Evolutionary conservation across 2,329 filamentous ascomycete genomes (phyloP), one percentile per base, ranked within the genome.

Genomic region (Colletotrichum trifolii): DNA sequence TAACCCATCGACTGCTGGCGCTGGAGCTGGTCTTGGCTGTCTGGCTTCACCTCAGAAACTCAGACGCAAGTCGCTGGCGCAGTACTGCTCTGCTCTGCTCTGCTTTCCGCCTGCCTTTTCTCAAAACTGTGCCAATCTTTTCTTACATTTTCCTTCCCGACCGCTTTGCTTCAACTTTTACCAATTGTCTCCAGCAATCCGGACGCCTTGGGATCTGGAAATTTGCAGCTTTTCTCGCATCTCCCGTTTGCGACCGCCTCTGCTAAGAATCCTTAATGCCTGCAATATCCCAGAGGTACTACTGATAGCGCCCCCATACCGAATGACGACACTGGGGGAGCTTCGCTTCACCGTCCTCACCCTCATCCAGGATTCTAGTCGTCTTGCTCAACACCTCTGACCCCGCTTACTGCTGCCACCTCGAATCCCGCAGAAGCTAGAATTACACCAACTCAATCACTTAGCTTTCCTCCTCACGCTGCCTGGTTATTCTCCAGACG

Each of bases 241-340:
- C 45, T 38, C 50, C 43, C 46, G 40, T 25, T 53, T 42, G 38
- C 55, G 25, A 39, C 42, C 33, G n/a, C 43, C 35, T n/a, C 63
- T 38, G 25, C 25, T 25, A 25, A 25, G 25, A 25, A 25, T 25
- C 25, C 25, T 25, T 25, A 5, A 25, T 25, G 25, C 25, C 3
- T 66, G 58, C 47, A 57, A 57, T 54, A 56, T 39, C 43, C 40
- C 35, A 40, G 52, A 57, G 53, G 47, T 35, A 17, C 40, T 47
- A 62, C 42, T 35, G n/a, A 40, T 47, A 53, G 58, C 63, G 52
- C 58, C 10, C 42, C 6, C 42, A 9, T 6, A 39, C 58, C 59
- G 63, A 47, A 66, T 66, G 63, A 66, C 63, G 63, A 66, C 63
- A 66, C 63, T 38, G 11, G 2, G 40, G 50, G 57, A 65, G 58